These are phyloP conservation scores for Pneumocystis canis DNA, from an alignment of 1,139 yeast genomes.

Conservation along the genomic window DNA sequence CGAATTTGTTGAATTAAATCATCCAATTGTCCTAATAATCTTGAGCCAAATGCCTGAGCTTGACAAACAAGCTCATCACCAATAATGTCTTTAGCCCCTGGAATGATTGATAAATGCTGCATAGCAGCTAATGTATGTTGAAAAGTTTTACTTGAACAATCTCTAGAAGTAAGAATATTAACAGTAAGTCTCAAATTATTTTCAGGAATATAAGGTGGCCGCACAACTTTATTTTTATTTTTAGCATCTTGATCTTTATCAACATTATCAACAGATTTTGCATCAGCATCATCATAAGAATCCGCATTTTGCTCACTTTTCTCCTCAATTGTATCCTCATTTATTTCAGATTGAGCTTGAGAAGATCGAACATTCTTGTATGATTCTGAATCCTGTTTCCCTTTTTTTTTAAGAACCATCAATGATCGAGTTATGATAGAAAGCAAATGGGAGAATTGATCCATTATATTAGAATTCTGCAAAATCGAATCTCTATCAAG, in stretches of 20 bases:
- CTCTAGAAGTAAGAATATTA: slow-evolving; percentile 62
- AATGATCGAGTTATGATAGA: slow-evolving; percentile 69
- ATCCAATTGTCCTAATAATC: slow-evolving; percentile 43
- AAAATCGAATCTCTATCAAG: slow-evolving; percentile 50
- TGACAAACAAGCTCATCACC: slow-evolving; percentile 52
- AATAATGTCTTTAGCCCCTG: slow-evolving; percentile 50
- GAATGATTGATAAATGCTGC: slow-evolving; percentile 56
- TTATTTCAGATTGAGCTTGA: not conserved
- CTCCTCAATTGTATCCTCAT: slow-evolving; percentile 2
- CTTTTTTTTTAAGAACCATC: slow-evolving; percentile 16
- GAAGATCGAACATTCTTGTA: not conserved
- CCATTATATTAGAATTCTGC: slow-evolving; percentile 65
- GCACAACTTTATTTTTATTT: slow-evolving; percentile 22
- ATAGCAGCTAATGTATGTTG: slow-evolving; percentile 72
- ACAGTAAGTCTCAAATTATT: slow-evolving; percentile 49
- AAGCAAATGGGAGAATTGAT: slow-evolving; percentile 55
- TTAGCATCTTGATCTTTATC: slow-evolving; percentile 15
- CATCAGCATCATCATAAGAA: slow-evolving; percentile 3
- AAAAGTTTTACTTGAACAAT: slow-evolving; percentile 74
- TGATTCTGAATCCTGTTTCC: slow-evolving; percentile 1
- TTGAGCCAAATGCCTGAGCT: slow-evolving; percentile 48
- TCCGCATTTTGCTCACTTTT: slow-evolving; percentile 8
- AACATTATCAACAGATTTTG: slow-evolving; percentile 12
- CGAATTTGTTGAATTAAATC: slow-evolving; percentile 36
- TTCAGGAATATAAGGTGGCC: slow-evolving; percentile 53